Percentiles rank a stretch among this genome's conserved stretches.
Conservation (phyloP, 148 eudicot species). For the Camellia granthamiana region DNA sequence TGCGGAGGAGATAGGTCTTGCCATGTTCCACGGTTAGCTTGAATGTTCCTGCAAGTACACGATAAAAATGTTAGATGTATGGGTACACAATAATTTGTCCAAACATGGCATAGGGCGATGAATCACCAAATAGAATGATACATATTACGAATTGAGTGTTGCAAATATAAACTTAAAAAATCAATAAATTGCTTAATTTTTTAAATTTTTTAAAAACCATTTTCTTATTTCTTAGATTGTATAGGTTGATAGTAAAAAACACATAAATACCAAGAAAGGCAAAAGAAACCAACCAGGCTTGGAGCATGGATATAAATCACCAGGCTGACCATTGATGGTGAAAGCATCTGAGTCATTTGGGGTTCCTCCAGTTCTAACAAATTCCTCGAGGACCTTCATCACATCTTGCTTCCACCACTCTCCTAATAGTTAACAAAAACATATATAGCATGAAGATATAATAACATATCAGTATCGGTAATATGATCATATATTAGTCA, state of each 20-base stretch:
- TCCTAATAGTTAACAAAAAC: not conserved
- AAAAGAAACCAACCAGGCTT: conserved; percentile 12
- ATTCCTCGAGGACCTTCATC: conserved; percentile 6
- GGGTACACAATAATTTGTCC: too few relatives aligned
- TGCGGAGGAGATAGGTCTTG: conserved; percentile 18
- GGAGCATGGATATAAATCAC: conserved; percentile 29
- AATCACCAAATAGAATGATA: too few relatives aligned
- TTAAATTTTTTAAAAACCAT: too few relatives aligned
- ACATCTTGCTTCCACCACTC: conserved; percentile 30
- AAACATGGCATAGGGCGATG: too few relatives aligned
- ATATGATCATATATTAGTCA: too few relatives aligned
- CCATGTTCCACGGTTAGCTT: conserved; percentile 16
- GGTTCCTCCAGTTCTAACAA: conserved; percentile 14
- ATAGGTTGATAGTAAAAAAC: too few relatives aligned
- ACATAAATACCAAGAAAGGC: not conserved
- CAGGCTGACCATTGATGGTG: conserved; percentile 31
- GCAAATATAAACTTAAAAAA: too few relatives aligned
- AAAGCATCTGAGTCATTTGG: conserved; percentile 24
- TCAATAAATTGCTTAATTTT: too few relatives aligned
- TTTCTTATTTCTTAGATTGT: too few relatives aligned
- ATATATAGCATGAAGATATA: not conserved
- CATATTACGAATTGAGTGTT: too few relatives aligned
- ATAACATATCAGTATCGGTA: too few relatives aligned
- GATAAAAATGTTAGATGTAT: not conserved
- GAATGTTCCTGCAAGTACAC: conserved; percentile 9